Conservation (phyloP, 2,329 filamentous ascomycete species). For the Scedosporium minutisporum region DNA sequence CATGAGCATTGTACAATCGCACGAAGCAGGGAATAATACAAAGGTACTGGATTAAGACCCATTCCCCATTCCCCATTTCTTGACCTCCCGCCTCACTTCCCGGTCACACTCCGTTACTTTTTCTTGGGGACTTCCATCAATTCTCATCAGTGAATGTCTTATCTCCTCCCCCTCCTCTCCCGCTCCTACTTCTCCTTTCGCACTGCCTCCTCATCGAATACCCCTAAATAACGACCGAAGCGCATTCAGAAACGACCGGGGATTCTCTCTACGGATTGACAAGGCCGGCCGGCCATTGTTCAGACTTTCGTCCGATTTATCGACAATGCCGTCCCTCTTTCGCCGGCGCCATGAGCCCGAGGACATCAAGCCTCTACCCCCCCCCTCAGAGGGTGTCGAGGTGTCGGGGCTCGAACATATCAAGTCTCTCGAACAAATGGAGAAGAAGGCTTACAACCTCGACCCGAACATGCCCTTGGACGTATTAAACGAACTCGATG, state of each 20-base stretch:
- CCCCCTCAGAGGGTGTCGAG: constrained; percentile 26
- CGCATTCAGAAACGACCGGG: neutral
- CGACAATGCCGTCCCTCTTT: constrained; percentile 21
- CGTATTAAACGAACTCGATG: constrained; percentile 50
- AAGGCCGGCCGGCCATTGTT: neutral
- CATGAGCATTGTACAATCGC: neutral
- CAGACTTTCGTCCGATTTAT: neutral
- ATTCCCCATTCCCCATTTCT: neutral
- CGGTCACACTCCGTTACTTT: neutral
- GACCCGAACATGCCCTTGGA: constrained; percentile 58
- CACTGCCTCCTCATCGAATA: neutral
- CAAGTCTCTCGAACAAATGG: constrained; percentile 43
- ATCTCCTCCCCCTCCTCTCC: neutral
- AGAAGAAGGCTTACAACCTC: constrained; percentile 47
- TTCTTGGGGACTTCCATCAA: neutral
- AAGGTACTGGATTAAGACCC: neutral
- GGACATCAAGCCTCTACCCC: constrained; percentile 32
- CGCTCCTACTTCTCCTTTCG: neutral
- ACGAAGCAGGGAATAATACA: no score
- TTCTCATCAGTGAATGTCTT: neutral
- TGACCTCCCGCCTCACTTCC: neutral
- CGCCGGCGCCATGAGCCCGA: constrained; percentile 36
- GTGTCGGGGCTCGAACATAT: constrained; percentile 31
- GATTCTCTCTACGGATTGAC: neutral
- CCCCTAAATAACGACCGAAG: neutral